phyloP scores from a whole-genome alignment of 2,329 filamentous ascomycete species.

The Claviceps africana region DNA sequence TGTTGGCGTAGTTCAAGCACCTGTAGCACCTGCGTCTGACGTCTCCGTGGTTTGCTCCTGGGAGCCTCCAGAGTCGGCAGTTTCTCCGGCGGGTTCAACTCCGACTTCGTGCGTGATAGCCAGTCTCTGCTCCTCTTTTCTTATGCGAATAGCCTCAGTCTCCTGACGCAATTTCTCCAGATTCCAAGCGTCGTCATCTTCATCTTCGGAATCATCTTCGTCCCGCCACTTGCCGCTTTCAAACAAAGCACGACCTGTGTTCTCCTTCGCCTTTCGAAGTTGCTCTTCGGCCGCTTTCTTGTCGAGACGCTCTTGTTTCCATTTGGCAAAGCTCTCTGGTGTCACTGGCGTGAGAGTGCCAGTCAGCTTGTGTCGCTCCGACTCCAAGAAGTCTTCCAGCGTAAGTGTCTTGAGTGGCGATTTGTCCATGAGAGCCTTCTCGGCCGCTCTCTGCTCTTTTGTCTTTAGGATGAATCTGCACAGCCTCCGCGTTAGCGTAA shows the following conservation, averaged over 20 bases:
- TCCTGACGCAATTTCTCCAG: conserved; percentile 69
- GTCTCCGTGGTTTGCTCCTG: conserved; percentile 5
- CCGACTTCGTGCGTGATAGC: conserved; percentile 11
- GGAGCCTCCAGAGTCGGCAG: background rate
- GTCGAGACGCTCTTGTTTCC: conserved; percentile 86
- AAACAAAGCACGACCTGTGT: conserved; percentile 86
- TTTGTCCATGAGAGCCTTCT: conserved; percentile 94
- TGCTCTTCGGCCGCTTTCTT: conserved; percentile 95
- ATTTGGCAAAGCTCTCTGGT: conserved; percentile 81
- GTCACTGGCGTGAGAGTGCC: conserved; percentile 89
- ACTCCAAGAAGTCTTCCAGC: conserved; percentile 93
- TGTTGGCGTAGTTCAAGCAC: conserved; percentile 4
- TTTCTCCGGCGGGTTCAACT: background rate
- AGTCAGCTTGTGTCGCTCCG: conserved; percentile 86
- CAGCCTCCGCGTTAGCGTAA: conserved; percentile 12
- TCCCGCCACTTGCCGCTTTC: conserved; percentile 89
- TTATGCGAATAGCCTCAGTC: conserved; percentile 61
- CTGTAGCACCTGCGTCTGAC: conserved; percentile 4
- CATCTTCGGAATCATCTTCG: conserved; percentile 47
- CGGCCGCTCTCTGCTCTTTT: conserved; percentile 86
- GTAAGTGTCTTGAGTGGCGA: conserved; percentile 88
- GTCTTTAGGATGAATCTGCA: conserved; percentile 88
- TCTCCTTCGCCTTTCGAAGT: conserved; percentile 82
- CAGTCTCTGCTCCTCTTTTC: conserved; percentile 64
- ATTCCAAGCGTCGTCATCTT: conserved; percentile 59